phyloP scores from a whole-genome alignment of 306 rosid genomes.

The Rubus parviflorus region DNA sequence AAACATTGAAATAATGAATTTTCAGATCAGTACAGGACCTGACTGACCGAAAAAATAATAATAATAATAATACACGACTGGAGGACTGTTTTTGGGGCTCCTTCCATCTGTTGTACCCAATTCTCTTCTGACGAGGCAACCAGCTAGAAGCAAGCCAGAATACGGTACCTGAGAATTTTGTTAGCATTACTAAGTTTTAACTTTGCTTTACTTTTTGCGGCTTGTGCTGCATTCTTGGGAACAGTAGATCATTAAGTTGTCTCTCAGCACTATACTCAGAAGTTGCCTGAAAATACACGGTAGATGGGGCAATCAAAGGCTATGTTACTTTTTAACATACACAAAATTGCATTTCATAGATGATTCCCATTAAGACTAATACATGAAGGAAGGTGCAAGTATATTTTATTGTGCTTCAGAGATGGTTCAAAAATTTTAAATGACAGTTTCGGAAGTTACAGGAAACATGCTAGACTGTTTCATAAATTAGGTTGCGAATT shows the following conservation, averaged over 20 bases:
- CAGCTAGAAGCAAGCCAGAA: slow-evolving; percentile 24
- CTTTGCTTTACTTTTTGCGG: slow-evolving; percentile 63
- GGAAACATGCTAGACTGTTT: neutral
- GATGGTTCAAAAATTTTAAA: neutral
- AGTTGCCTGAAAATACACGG: slow-evolving; percentile 60
- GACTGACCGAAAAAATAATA: slow-evolving; percentile 12
- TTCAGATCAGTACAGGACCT: slow-evolving; percentile 38
- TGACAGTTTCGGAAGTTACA: neutral
- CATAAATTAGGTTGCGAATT: neutral
- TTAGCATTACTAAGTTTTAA: slow-evolving; percentile 39
- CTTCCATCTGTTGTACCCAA: slow-evolving; percentile 30
- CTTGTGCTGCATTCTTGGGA: slow-evolving; percentile 66
- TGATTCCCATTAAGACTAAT: too few relatives aligned
- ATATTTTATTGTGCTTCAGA: neutral
- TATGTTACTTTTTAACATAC: slow-evolving; percentile 1
- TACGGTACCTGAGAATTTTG: slow-evolving; percentile 18
- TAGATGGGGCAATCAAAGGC: slow-evolving; percentile 18
- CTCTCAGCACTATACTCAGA: slow-evolving; percentile 90
- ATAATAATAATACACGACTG: slow-evolving; percentile 39
- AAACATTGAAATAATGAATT: slow-evolving; percentile 35
- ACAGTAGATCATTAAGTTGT: slow-evolving; percentile 73
- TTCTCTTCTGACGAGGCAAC: slow-evolving; percentile 20
- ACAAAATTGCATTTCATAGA: neutral
- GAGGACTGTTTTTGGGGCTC: slow-evolving; percentile 23
- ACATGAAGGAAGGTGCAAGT: too few relatives aligned